Conservation (phyloP, 345 rosid species). For the Citrus sp. region DNA sequence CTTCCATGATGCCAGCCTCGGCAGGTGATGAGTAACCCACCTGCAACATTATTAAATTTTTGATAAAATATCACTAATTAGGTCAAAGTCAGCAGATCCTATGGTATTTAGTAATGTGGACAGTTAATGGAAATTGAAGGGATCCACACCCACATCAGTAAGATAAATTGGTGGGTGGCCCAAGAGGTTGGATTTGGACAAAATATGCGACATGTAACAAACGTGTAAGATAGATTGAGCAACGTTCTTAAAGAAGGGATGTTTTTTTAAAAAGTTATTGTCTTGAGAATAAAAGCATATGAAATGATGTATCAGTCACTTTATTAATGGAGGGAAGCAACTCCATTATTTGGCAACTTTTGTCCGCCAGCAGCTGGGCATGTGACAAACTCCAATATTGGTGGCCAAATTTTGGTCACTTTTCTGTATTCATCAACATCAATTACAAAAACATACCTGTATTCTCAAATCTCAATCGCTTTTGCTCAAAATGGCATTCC, state of each 20-base stretch:
- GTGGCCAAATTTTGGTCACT: neutral
- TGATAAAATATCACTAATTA: neutral
- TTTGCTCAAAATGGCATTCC: neutral
- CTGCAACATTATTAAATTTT: constrained; percentile 22
- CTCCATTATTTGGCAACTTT: neutral
- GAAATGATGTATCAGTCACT: neutral
- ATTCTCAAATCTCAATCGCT: neutral
- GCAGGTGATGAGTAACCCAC: constrained; percentile 62
- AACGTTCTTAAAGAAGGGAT: no score
- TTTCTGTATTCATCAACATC: neutral
- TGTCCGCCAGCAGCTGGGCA: neutral
- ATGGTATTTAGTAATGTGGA: neutral
- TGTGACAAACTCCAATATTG: neutral
- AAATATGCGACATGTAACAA: no score
- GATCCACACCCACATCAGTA: no score
- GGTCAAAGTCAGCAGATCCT: neutral
- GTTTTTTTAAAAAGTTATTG: neutral
- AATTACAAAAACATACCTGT: neutral
- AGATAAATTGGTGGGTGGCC: no score
- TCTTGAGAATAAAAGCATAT: neutral
- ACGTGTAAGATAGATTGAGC: no score
- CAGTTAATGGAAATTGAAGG: no score
- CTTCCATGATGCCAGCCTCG: constrained; percentile 56
- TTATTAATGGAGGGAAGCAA: neutral
- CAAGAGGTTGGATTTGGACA: no score